These are phyloP conservation scores for Apiospora koreana DNA, from an alignment of 2,329 filamentous ascomycete species.

Conservation along the genomic window DNA sequence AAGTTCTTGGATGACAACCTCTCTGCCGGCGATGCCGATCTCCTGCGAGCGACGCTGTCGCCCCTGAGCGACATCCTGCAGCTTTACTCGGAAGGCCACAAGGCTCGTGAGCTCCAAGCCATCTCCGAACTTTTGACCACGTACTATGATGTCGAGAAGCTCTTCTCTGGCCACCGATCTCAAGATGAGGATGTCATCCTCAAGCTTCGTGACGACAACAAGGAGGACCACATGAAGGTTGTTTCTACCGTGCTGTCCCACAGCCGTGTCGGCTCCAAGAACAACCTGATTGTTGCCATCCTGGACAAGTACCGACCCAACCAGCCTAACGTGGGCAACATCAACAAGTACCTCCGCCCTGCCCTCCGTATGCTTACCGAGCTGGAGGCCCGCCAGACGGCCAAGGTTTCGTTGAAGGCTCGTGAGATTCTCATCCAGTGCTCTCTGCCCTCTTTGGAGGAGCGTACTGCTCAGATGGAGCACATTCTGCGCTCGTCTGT, in stretches of 20 bases:
- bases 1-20: conserved; percentile 91
- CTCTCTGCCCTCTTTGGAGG: conserved; percentile 91
- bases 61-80: conserved; percentile 79
- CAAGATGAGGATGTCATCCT: conserved; percentile 95
- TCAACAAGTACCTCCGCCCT: conserved; percentile 83
- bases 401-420: conserved; percentile 96
- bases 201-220: conserved; percentile 92
- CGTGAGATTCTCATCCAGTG: conserved; percentile 97
- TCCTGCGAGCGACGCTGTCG: conserved; percentile 71
- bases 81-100: conserved; percentile 83
- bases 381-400: conserved; percentile 79
- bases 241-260: conserved; percentile 91
- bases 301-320: conserved; percentile 94
- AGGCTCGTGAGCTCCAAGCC: conserved; percentile 83
- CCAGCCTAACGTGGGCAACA: conserved; percentile 84
- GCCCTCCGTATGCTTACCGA: conserved; percentile 86
- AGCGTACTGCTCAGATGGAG: conserved; percentile 95
- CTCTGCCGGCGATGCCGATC: conserved; percentile 67
- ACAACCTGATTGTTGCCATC: conserved; percentile 87
- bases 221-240: conserved; percentile 83
- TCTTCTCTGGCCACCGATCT: conserved; percentile 81
- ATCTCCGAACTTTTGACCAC: conserved; percentile 78
- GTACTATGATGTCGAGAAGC: conserved; percentile 80
- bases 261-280: conserved; percentile 90
- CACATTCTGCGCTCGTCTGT: conserved; percentile 96